phyloP scores from a whole-genome alignment of 2,329 filamentous ascomycete genomes.

The Colletotrichum lini region DNA sequence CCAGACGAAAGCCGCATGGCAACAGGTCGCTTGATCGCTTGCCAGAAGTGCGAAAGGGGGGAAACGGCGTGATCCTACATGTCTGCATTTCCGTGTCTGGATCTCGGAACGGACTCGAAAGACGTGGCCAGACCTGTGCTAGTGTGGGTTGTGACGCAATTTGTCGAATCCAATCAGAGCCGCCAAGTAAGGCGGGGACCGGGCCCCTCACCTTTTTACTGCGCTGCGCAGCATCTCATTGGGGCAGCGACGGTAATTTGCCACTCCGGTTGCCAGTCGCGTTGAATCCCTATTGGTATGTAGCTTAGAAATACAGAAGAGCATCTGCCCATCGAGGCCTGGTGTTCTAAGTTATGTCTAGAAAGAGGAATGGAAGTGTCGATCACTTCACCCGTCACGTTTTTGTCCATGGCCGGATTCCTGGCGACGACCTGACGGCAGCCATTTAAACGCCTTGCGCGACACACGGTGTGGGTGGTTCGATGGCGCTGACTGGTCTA shows the following conservation, averaged over 20 bases:
- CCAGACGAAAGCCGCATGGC: background rate
- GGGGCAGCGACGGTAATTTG: constrained; percentile 29
- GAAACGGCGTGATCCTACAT: background rate
- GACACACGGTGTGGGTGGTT: constrained; percentile 29
- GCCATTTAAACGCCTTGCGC: constrained; percentile 24
- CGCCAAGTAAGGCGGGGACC: constrained; percentile 20
- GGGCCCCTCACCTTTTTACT: constrained; percentile 24
- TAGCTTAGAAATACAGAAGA: constrained; percentile 37
- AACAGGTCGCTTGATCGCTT: too few relatives aligned
- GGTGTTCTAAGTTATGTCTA: background rate
- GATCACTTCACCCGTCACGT: constrained; percentile 38
- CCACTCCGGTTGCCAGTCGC: constrained; percentile 11
- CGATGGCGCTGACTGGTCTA: constrained; percentile 39
- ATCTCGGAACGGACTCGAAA: constrained; percentile 5
- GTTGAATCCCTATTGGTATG: constrained; percentile 1
- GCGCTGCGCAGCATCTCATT: constrained; percentile 23
- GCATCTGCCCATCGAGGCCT: constrained; percentile 6
- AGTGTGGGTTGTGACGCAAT: constrained; percentile 41
- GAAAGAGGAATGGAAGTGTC: constrained; percentile 25
- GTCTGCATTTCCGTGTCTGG: background rate
- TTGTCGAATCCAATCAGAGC: constrained; percentile 30
- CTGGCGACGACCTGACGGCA: constrained; percentile 28
- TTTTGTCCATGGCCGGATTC: constrained; percentile 33
- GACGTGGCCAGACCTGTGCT: constrained; percentile 28
- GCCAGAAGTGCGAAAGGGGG: background rate